These are phyloP conservation scores for Nepenthes mirabilis DNA, from an alignment of 148 eudicot genomes.

Conservation along the genomic window DNA sequence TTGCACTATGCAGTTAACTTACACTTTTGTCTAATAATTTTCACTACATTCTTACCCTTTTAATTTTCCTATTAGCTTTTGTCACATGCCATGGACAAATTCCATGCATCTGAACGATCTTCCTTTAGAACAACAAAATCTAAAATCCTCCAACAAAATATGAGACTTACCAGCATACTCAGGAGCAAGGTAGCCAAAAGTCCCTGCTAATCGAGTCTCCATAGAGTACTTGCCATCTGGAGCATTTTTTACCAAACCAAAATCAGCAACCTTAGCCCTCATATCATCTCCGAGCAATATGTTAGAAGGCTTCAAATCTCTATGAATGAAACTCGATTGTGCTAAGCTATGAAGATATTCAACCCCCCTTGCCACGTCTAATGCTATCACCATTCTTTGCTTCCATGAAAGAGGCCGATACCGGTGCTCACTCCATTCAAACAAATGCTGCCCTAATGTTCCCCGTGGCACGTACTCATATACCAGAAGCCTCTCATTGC, in stretches of 20 bases:
- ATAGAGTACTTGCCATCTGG: conserved; percentile 48
- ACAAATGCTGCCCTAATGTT: conserved; percentile 49
- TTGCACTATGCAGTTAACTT: too few species aligned
- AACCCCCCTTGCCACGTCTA: conserved; percentile 58
- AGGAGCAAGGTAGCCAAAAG: conserved; percentile 62
- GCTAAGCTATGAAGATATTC: conserved; percentile 51
- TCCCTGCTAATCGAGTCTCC: conserved; percentile 51
- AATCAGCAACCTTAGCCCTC: conserved; percentile 60
- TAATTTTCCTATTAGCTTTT: too few species aligned
- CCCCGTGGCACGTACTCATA: conserved; percentile 87
- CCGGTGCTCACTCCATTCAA: conserved; percentile 24
- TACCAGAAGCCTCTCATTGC: conserved; percentile 65
- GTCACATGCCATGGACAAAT: too few species aligned
- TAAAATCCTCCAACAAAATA: too few species aligned
- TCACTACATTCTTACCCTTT: too few species aligned
- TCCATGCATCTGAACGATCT: too few species aligned
- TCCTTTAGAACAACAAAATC: too few species aligned
- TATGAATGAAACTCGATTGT: conserved; percentile 41
- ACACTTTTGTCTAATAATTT: too few species aligned
- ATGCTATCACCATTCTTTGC: conserved; percentile 40
- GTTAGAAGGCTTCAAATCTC: conserved; percentile 44
- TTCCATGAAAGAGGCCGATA: conserved; percentile 39
- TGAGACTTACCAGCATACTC: conserved; percentile 44
- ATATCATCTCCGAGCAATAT: conserved; percentile 51
- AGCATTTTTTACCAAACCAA: conserved; percentile 48